Evolutionary conservation across 2,329 filamentous ascomycete species (phyloP).

Genomic region (Aspergillus felis): DNA sequence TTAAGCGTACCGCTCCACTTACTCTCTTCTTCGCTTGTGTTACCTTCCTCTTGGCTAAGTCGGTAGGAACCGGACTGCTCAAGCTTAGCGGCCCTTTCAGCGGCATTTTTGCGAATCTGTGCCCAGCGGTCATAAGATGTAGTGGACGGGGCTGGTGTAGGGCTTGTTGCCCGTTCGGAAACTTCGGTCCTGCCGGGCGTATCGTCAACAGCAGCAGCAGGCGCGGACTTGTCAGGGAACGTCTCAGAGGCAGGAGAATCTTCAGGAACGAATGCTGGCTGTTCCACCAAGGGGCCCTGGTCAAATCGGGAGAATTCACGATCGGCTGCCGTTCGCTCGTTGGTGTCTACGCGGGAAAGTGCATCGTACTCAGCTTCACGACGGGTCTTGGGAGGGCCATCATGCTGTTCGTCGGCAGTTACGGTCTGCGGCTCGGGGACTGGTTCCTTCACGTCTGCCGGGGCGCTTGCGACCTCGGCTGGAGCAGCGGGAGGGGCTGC

Average conservation of each 20-base stretch:
- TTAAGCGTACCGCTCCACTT: slow-evolving; percentile 43
- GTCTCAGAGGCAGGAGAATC: slow-evolving; percentile 36
- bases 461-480: slow-evolving; percentile 8
- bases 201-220: slow-evolving; percentile 3
- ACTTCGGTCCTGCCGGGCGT: slow-evolving; percentile 2
- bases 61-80: slow-evolving; percentile 60
- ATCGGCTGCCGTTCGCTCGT: slow-evolving; percentile 43
- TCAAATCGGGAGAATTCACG: slow-evolving; percentile 66
- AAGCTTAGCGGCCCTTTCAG: slow-evolving; percentile 67
- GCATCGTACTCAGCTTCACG: slow-evolving; percentile 52
- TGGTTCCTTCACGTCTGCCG: slow-evolving; percentile 4
- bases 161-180: slow-evolving; percentile 1
- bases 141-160: slow-evolving; percentile 5
- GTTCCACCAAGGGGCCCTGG: slow-evolving; percentile 81
- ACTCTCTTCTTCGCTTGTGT: slow-evolving; percentile 95
- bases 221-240: slow-evolving; percentile 11
- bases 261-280: slow-evolving; percentile 74
- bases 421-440: slow-evolving; percentile 16
- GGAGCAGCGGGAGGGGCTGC: slow-evolving; percentile 6
- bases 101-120: slow-evolving; percentile 91
- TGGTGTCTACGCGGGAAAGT: slow-evolving; percentile 58
- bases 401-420: slow-evolving; percentile 11
- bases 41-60: slow-evolving; percentile 67
- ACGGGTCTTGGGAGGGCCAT: slow-evolving; percentile 37
- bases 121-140: slow-evolving; percentile 81